Conservation (phyloP, 2,329 filamentous ascomycete species). For the Neofusicoccum kwambonambiense region DNA sequence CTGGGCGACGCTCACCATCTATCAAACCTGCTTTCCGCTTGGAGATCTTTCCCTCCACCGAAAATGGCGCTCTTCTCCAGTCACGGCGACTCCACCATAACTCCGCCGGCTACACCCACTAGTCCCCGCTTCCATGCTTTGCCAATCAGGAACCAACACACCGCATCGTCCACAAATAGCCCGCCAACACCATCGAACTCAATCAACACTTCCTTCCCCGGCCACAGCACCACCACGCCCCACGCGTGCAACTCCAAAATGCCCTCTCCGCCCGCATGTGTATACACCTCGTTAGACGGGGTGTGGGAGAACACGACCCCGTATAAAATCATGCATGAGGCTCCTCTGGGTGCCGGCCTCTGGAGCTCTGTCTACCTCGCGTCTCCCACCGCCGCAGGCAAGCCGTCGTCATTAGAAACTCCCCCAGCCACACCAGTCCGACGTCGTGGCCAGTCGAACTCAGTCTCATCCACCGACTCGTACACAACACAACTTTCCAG, state of each 20-base stretch:
- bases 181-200: neutral
- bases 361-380: constrained; percentile 40
- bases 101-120: constrained; percentile 16
- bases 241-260: neutral
- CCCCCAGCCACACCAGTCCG: constrained; percentile 17
- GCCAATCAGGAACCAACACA: constrained; percentile 6
- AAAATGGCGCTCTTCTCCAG: constrained; percentile 5
- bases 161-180: neutral
- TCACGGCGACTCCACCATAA: constrained; percentile 11
- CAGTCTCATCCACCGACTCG: constrained; percentile 8
- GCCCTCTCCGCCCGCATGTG: neutral
- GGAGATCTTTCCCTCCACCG: neutral
- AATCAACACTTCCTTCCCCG: neutral
- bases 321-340: constrained; percentile 25
- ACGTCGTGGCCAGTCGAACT: neutral
- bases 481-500: constrained; percentile 3
- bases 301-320: constrained; percentile 8
- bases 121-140: constrained; percentile 1
- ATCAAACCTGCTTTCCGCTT: neutral
- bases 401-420: neutral
- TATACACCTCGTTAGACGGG: constrained; percentile 6
- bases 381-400: constrained; percentile 17
- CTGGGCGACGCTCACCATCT: neutral
- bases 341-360: constrained; percentile 31
- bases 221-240: neutral